phyloP scores from a whole-genome alignment of 768 basidiomycete species.

The Termitomyces sp. region DNA sequence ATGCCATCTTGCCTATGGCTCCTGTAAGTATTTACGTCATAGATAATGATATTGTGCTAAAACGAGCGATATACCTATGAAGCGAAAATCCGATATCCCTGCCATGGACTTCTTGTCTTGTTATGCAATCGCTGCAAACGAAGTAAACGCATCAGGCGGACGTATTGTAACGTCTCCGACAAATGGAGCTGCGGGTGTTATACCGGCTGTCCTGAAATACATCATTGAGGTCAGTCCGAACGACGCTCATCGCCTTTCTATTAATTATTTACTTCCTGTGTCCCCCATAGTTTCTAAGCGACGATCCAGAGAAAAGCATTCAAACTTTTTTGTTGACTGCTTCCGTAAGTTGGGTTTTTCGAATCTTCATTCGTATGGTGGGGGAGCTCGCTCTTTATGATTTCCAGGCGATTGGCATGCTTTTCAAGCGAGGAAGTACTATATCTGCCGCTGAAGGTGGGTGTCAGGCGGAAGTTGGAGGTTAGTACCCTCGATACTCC shows the following conservation, averaged over 20 bases:
- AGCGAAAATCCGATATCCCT: slow-evolving; percentile 85
- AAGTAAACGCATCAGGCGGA: slow-evolving; percentile 90
- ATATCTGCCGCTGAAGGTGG: slow-evolving; percentile 95
- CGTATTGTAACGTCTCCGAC: slow-evolving; percentile 94
- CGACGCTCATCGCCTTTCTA: not conserved
- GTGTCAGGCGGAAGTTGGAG: slow-evolving; percentile 94
- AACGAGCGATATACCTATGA: not conserved
- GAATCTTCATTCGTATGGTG: not conserved
- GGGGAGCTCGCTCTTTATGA: slow-evolving; percentile 3
- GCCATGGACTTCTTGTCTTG: slow-evolving; percentile 92
- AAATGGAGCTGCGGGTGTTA: slow-evolving; percentile 91
- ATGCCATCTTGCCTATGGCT: slow-evolving; percentile 75
- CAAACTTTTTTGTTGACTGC: slow-evolving; percentile 89
- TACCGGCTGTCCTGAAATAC: slow-evolving; percentile 89
- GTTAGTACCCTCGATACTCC: slow-evolving; percentile 27
- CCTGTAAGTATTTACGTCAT: slow-evolving; percentile 45
- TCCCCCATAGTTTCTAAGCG: slow-evolving; percentile 66
- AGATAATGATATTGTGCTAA: not conserved
- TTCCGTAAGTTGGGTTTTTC: slow-evolving; percentile 42
- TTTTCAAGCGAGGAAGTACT: slow-evolving; percentile 95
- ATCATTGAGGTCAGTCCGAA: slow-evolving; percentile 59
- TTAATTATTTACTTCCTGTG: not conserved
- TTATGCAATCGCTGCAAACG: slow-evolving; percentile 93
- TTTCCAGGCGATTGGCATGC: slow-evolving; percentile 80
- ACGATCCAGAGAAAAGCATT: slow-evolving; percentile 84